Percentiles rank a stretch among this genome's conserved stretches.
phyloP scores from a whole-genome alignment of 345 rosid species.

The Citrus sinensis region DVS_A1.0 CM039165.1:14336001-14336500 shows the following conservation, averaged over 20 bases:
- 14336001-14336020: background rate
- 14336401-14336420: constrained; percentile 91
- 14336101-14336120: background rate
- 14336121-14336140: background rate
- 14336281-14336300: constrained; percentile 93
- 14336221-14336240: constrained; percentile 5
- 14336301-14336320: constrained; percentile 90
- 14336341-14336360: constrained; percentile 97
- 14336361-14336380: constrained; percentile 99
- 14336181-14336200: background rate
- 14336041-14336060: background rate
- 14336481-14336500: constrained; percentile 40
- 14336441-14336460: constrained; percentile 90
- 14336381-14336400: constrained; percentile 96
- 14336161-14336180: constrained; percentile 4
- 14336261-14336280: constrained; percentile 67
- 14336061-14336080: background rate
- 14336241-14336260: constrained; percentile 5
- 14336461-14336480: constrained; percentile 78
- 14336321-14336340: constrained; percentile 85
- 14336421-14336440: constrained; percentile 83
- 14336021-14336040: too few species aligned
- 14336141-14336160: background rate
- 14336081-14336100: background rate
- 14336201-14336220: background rate